Conservation (phyloP, 2,329 filamentous ascomycete species). For the Diplodia corticola region DNA sequence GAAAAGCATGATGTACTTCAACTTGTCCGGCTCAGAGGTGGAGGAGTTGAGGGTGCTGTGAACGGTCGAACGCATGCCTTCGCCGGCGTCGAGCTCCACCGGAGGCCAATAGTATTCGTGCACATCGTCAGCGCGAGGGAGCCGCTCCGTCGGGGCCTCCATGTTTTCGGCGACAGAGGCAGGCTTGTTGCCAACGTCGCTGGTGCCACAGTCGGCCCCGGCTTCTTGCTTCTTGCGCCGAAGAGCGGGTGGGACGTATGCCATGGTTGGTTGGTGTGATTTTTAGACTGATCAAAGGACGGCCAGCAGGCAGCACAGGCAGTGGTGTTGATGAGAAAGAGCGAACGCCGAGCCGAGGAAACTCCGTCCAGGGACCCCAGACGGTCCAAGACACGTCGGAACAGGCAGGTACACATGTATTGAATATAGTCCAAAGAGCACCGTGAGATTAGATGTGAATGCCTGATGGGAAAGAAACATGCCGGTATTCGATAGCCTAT, state of each 20-base stretch:
- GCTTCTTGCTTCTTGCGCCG: constrained; percentile 7
- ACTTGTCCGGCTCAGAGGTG: constrained; percentile 25
- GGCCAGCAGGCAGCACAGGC: too few relatives aligned
- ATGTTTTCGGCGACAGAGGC: neutral
- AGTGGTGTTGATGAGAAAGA: neutral
- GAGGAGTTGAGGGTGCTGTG: constrained; percentile 26
- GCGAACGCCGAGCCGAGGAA: neutral
- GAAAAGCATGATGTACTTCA: constrained; percentile 31
- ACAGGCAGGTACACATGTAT: neutral
- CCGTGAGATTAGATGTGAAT: neutral
- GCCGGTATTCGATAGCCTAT: neutral
- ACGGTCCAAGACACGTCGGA: neutral
- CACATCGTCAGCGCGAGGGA: constrained; percentile 10
- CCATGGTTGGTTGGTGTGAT: constrained; percentile 2
- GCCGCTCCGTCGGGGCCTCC: neutral
- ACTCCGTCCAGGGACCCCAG: neutral
- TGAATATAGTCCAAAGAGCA: neutral
- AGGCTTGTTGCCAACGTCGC: neutral
- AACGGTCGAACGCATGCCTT: neutral
- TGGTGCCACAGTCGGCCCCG: neutral
- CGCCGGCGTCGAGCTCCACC: neutral
- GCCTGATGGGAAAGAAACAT: neutral
- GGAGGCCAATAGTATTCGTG: constrained; percentile 14
- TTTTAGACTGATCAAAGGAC: too few relatives aligned
- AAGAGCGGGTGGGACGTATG: constrained; percentile 14